phyloP scores from a whole-genome alignment of 768 basidiomycete species.

The Cubamyces lactineus region DNA sequence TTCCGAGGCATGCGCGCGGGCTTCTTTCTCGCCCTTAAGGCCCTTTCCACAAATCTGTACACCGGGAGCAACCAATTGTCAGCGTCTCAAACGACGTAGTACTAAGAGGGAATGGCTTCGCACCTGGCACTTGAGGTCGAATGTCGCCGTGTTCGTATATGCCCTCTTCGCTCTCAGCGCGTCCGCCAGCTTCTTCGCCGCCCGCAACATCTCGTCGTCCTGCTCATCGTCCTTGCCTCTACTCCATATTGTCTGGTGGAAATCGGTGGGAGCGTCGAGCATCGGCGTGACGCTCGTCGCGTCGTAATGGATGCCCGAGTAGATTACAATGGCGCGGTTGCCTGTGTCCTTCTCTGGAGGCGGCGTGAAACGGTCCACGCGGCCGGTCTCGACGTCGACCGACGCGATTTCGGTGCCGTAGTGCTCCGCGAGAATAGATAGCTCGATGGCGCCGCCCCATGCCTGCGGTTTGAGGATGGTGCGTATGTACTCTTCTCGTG shows the following conservation, averaged over 20 bases:
- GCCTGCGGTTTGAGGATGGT: constrained; percentile 79
- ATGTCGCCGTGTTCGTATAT: constrained; percentile 90
- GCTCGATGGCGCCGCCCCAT: constrained; percentile 98
- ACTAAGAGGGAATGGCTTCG: constrained; percentile 27
- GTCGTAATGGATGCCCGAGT: constrained; percentile 98
- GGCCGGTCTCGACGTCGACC: constrained; percentile 90
- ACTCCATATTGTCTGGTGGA: constrained; percentile 75
- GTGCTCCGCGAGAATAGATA: constrained; percentile 81
- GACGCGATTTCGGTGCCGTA: constrained; percentile 86
- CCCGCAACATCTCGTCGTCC: constrained; percentile 59
- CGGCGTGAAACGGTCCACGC: constrained; percentile 81
- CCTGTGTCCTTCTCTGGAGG: constrained; percentile 43
- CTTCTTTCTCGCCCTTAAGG: constrained; percentile 93
- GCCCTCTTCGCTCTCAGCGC: constrained; percentile 77
- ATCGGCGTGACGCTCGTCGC: constrained; percentile 82
- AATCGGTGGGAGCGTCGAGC: constrained; percentile 75
- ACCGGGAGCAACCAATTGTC: constrained; percentile 12
- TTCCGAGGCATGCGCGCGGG: constrained; percentile 81
- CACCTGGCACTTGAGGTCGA: constrained; percentile 88
- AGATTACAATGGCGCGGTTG: constrained; percentile 68
- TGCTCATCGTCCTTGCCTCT: constrained; percentile 36
- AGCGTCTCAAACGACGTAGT: background rate
- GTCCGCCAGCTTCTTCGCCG: constrained; percentile 71
- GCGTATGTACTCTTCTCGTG: constrained; percentile 70
- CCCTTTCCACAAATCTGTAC: constrained; percentile 79